These are phyloP conservation scores for Arthrinium puccinioides DNA, from an alignment of 2,329 filamentous ascomycete species.

Conservation along the genomic window DNA sequence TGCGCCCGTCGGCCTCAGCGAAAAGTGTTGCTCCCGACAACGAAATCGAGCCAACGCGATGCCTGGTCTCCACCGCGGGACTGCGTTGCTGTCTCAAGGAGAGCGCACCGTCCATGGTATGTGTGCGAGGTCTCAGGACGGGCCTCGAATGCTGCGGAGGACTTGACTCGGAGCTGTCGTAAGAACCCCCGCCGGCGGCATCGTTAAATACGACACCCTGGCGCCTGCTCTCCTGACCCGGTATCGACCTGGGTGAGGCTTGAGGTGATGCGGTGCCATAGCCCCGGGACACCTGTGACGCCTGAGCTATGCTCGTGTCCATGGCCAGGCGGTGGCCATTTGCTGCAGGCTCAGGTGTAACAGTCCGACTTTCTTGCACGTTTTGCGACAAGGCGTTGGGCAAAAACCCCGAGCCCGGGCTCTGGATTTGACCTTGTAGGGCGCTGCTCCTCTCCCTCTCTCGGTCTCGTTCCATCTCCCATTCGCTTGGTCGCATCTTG, in stretches of 20 bases:
- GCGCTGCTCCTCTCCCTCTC: slow-evolving; percentile 12
- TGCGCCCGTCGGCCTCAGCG: slow-evolving; percentile 35
- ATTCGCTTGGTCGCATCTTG: too few species aligned
- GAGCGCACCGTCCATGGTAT: slow-evolving; percentile 47
- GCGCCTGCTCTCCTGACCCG: slow-evolving; percentile 37
- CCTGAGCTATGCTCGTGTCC: slow-evolving; percentile 15
- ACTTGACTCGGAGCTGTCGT: slow-evolving; percentile 38
- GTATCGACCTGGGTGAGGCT: slow-evolving; percentile 40
- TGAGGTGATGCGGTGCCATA: slow-evolving; percentile 32
- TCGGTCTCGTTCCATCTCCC: slow-evolving; percentile 16
- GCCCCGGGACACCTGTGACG: slow-evolving; percentile 22
- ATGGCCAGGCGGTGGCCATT: slow-evolving; percentile 8
- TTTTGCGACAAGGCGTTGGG: slow-evolving; percentile 22
- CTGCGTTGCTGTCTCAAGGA: slow-evolving; percentile 37
- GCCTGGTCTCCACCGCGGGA: slow-evolving; percentile 41
- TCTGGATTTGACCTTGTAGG: too few species aligned
- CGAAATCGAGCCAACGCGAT: slow-evolving; percentile 65
- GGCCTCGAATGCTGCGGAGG: slow-evolving; percentile 27
- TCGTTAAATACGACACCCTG: slow-evolving; percentile 58
- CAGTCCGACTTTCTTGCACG: slow-evolving; percentile 56
- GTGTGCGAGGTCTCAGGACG: slow-evolving; percentile 44
- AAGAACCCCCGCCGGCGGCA: slow-evolving; percentile 40
- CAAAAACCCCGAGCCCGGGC: slow-evolving; percentile 17
- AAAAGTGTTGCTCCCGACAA: slow-evolving; percentile 50
- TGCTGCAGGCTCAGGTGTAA: slow-evolving; percentile 55